A percentile compares a stretch with the other conserved stretches of the same genome.
phyloP scores from a whole-genome alignment of 2,329 filamentous ascomycete species.

The Clarireedia monteithiana region DNA sequence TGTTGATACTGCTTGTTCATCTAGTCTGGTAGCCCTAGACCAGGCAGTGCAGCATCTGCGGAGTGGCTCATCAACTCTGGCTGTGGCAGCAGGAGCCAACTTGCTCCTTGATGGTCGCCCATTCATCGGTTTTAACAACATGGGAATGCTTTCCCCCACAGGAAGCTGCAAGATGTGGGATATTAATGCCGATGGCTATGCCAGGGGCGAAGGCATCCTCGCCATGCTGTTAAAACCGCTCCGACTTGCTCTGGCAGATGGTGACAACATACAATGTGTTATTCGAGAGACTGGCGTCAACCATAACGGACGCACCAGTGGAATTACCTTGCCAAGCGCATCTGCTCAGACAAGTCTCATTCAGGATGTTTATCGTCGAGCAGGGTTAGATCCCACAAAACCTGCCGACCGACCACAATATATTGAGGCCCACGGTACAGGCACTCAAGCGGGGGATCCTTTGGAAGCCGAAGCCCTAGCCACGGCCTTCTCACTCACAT shows the following conservation, averaged over 20 bases:
- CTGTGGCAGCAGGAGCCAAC: slow-evolving; percentile 17
- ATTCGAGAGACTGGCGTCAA: slow-evolving; percentile 40
- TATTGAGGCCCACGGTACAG: slow-evolving; percentile 26
- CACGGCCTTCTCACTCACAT: not conserved
- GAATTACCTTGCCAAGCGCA: slow-evolving; percentile 46
- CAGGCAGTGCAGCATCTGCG: slow-evolving; percentile 42
- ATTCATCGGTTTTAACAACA: slow-evolving; percentile 31
- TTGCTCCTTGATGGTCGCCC: slow-evolving; percentile 24
- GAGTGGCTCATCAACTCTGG: slow-evolving; percentile 30
- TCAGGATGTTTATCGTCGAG: no score
- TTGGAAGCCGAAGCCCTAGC: not conserved
- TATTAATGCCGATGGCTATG: slow-evolving; percentile 14
- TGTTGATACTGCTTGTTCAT: slow-evolving; percentile 51
- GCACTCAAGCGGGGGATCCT: slow-evolving; percentile 18
- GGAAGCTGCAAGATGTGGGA: slow-evolving; percentile 34
- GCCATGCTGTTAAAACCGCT: slow-evolving; percentile 51
- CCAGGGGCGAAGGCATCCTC: slow-evolving; percentile 43
- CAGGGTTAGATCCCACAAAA: no score
- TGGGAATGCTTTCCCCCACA: slow-evolving; percentile 29
- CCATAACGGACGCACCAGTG: slow-evolving; percentile 39
- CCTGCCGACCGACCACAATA: slow-evolving; percentile 5
- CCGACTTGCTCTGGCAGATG: slow-evolving; percentile 46
- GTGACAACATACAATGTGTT: slow-evolving; percentile 48
- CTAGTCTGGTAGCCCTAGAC: slow-evolving; percentile 45
- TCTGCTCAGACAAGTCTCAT: no score